phyloP scores from a whole-genome alignment of 495 filamentous ascomycete genomes.

The Penicillium ochrochloron region DNA sequence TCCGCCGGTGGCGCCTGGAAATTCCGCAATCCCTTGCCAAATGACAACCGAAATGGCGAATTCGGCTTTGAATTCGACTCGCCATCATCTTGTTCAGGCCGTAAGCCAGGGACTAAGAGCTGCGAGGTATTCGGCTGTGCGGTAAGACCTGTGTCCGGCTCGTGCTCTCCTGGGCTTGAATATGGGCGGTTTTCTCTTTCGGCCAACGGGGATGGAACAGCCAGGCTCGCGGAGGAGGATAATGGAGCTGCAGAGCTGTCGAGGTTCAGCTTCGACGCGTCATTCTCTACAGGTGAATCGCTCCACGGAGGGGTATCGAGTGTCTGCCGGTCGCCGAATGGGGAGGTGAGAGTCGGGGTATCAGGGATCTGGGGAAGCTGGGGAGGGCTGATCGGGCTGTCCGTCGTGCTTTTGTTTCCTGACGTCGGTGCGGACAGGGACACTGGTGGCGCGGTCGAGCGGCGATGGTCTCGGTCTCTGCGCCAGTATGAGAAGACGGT shows the following conservation, averaged over 20 bases:
- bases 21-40: conserved; percentile 37
- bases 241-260: conserved; percentile 31
- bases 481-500: conserved; percentile 57
- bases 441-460: conserved; percentile 43
- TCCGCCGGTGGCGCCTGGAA: conserved; percentile 29
- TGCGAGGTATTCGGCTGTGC: conserved; percentile 39
- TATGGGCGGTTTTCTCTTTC: conserved; percentile 39
- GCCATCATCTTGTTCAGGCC: conserved; percentile 35
- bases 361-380: conserved; percentile 42
- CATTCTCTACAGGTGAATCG: conserved; percentile 32
- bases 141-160: conserved; percentile 29
- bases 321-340: conserved; percentile 26
- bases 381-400: conserved; percentile 35
- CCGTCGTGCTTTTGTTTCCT: conserved; percentile 26
- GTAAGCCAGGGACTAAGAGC: conserved; percentile 26
- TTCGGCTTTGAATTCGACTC: conserved; percentile 39
- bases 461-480: conserved; percentile 52
- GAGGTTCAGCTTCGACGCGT: conserved; percentile 34
- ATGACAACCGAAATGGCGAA: conserved; percentile 46
- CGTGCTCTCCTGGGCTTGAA: conserved; percentile 42
- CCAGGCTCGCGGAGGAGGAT: conserved; percentile 40
- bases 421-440: conserved; percentile 32
- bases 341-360: conserved; percentile 34
- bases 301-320: conserved; percentile 23
- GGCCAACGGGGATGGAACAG: conserved; percentile 32